Percentiles rank a stretch among this genome's conserved stretches.
Conservation (phyloP, 148 eudicot genomes). For the Persicaria tinctoria region DNA sequence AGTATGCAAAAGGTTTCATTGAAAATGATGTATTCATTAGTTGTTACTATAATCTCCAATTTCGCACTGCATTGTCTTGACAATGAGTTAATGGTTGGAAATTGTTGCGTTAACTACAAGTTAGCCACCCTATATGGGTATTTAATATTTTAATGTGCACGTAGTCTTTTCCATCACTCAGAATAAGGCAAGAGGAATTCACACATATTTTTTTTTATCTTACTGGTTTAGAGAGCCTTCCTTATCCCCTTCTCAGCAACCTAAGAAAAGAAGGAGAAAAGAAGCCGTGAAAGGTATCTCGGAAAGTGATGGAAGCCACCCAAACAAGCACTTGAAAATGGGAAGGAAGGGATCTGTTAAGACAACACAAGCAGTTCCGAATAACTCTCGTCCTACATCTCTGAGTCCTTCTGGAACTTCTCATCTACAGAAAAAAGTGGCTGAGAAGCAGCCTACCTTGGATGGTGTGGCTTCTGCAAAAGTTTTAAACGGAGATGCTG, state of each 20-base stretch:
- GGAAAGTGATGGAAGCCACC: slow-evolving; percentile 32
- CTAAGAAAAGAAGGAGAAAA: slow-evolving; percentile 78
- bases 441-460: not conserved
- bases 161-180: not conserved
- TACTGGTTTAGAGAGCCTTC: slow-evolving; percentile 39
- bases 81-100: not conserved
- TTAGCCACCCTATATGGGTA: not conserved
- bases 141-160: not conserved
- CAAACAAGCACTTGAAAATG: slow-evolving; percentile 53
- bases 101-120: not conserved
- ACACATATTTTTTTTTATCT: slow-evolving; percentile 3
- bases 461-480: not conserved
- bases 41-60: not conserved
- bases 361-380: slow-evolving; percentile 34
- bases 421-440: not conserved
- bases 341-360: slow-evolving; percentile 50
- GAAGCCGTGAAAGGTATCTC: slow-evolving; percentile 43
- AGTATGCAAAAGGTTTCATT: not conserved
- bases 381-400: slow-evolving; percentile 26
- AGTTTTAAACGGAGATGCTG: slow-evolving; percentile 5
- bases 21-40: not conserved
- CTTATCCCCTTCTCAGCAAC: slow-evolving; percentile 44
- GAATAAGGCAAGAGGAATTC: not conserved
- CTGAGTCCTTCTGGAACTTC: slow-evolving; percentile 26
- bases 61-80: not conserved